Evolutionary conservation across 108 stramenopile genomes (phyloP).

Genomic region (Skeletonema grethae): DNA sequence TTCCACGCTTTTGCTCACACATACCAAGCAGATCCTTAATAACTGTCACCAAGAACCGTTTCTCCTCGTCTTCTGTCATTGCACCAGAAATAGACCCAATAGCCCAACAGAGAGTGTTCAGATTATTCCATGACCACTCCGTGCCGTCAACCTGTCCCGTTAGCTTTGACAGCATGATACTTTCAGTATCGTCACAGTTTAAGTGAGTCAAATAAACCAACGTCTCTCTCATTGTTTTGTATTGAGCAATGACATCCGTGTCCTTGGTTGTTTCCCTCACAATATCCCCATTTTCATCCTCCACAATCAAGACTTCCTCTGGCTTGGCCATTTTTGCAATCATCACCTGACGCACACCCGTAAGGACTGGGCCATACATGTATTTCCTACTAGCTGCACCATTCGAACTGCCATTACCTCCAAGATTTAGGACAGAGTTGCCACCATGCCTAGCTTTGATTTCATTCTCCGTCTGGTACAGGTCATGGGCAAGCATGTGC

Average conservation of each 20-base stretch:
- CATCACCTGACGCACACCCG: constrained; percentile 93
- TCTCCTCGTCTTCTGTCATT: constrained; percentile 99
- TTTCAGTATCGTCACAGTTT: constrained; percentile 97
- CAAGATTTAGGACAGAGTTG: constrained; percentile 57
- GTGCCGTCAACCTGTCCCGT: constrained; percentile 92
- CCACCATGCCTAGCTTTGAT: constrained; percentile 39
- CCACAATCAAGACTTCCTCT: constrained; percentile 99
- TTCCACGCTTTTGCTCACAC: constrained; percentile 95
- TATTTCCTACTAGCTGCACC: constrained; percentile 63
- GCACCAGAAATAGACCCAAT: constrained; percentile 98
- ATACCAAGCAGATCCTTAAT: constrained; percentile 98
- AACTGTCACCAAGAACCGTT: constrained; percentile 98
- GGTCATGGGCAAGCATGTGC: constrained; percentile 94
- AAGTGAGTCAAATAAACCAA: constrained; percentile 98
- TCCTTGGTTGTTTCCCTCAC: constrained; percentile 97
- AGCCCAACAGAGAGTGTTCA: constrained; percentile 99
- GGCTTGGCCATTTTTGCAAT: constrained; percentile 99
- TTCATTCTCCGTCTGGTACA: constrained; percentile 88
- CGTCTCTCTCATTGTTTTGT: constrained; percentile 98
- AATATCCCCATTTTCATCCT: constrained; percentile 98
- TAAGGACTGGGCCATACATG: constrained; percentile 86
- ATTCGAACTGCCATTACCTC: constrained; percentile 38
- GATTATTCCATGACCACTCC: constrained; percentile 90
- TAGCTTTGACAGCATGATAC: constrained; percentile 98
- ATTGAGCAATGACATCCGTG: constrained; percentile 98